Evolutionary conservation across 2,329 filamentous ascomycete genomes (phyloP), one percentile per base, ranked within the genome.

Genomic region (Epichloe scottii): DNA sequence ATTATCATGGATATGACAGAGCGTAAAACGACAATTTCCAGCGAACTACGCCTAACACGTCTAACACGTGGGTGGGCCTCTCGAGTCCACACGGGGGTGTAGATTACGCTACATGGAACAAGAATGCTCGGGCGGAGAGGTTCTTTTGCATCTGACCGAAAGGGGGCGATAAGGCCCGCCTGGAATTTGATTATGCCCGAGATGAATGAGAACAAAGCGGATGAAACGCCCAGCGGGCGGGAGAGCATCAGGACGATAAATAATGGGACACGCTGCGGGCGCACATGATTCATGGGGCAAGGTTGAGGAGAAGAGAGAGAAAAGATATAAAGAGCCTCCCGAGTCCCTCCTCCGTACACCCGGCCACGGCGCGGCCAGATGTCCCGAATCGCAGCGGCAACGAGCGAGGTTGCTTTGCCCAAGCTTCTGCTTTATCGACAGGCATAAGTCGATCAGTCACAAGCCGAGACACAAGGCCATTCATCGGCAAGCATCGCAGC

Each of bases 21-120:
- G 15, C 37, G n/a, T 30, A 39, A 41, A 21, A 40, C 42, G 33
- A 45, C 48, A 46, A 42, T 35, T 51, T 46, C 42, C 37, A 54
- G 37, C 49, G 50, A 10, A 10, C 3, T 30, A 55, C 49, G 51
- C 51, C 49, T 46, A 41, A 48, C 52, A 51, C 51, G n/a, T n/a
- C 50, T 57, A 53, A 50, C 56, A 57, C 55, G 57, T 58, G 57
- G 57, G 57, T 57, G 56, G 57, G 54, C 50, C 54, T 49, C 40
- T 26, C 19, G 39, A 30, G 23, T 33, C 53, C 50, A 50, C 53
- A 42, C 15, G 8, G 26, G 26, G 26, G 26, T 23, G 51, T 51
- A 51, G 51, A 34, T 37, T 19, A 48, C 30, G 50, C 42, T 30
- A 34, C 51, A 46, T 33, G 53, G 40, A 42, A 44, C n/a, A 41